Evolutionary conservation across 805 yeast species (phyloP), one percentile per base, ranked within the genome.

Genomic region (Zygotorulaspora chibaensis): DNA sequence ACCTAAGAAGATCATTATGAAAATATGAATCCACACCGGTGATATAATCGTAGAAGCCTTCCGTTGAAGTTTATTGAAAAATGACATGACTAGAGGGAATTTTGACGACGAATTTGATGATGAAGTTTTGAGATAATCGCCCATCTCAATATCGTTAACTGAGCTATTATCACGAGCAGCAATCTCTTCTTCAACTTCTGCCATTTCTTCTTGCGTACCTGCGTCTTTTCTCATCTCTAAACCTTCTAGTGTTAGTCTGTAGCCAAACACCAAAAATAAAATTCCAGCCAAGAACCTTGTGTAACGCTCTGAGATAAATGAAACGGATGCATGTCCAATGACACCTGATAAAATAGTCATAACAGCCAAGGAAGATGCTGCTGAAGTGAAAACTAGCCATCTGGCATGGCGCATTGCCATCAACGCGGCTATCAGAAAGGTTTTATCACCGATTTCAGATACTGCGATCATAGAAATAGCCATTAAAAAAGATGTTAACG

Each of bases 361-460:
- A 45, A 93, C 65, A 3, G 80, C 87, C 58, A 93, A 75, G 1
- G 98, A 88, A 11, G 84, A 64, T 54, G 88, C 87, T 3, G 96
- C 93, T 12, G 96, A 82, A 8, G 87, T 73, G 63, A 93, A 91
- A n/a, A 93, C 98, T 38, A 87, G 74, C 59, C 77, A 58, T 58
- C 95, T 77, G 15, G 90, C 79, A 67, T 89, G 83, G 62, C 87
- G 86, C 98, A 93, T 93, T 26, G 98, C 96, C 96, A 93, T 90
- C 53, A 93, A 74, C 1, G 97, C 98, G 29, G 99, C 97, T 57
- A 93, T 88, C 54, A 93, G 75, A 63, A 93, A 93, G 0, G 99
- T 93, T 70, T 93, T 93, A 66, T 93, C 99, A 48, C 99, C 99
- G 48, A 93, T 84, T 67, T 93, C 99, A 25, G 96, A 86, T n/a